Percentiles rank a stretch among this genome's conserved stretches.
Conservation (phyloP, 108 stramenopile species). For the Skeletonema grethae region DNA sequence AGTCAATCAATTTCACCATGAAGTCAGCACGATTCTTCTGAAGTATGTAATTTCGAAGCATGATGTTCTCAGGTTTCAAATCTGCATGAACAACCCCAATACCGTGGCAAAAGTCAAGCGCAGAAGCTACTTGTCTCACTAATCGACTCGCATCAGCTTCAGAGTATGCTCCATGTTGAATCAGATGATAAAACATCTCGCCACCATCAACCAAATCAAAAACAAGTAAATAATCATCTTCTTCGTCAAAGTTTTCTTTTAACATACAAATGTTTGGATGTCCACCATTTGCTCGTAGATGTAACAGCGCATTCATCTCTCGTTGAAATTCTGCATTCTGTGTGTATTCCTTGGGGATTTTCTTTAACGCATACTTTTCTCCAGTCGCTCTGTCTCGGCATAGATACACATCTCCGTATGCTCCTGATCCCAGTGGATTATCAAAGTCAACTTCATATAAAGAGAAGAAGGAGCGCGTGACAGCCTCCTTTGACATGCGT, state of each 20-base stretch:
- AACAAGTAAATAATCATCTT: slow-evolving; percentile 63
- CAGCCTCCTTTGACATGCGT: slow-evolving; percentile 37
- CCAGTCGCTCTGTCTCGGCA: slow-evolving; percentile 53
- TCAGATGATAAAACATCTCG: slow-evolving; percentile 84
- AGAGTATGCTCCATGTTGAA: slow-evolving; percentile 76
- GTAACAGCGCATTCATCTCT: slow-evolving; percentile 81
- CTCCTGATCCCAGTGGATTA: slow-evolving; percentile 42
- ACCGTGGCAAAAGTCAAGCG: slow-evolving; percentile 41
- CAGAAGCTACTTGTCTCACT: slow-evolving; percentile 45
- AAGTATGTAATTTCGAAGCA: slow-evolving; percentile 32
- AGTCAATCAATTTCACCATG: slow-evolving; percentile 56
- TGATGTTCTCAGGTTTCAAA: slow-evolving; percentile 55
- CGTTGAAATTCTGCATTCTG: slow-evolving; percentile 65
- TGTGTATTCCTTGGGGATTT: slow-evolving; percentile 80
- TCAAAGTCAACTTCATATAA: slow-evolving; percentile 49
- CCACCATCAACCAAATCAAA: slow-evolving; percentile 75
- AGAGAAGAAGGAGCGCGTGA: slow-evolving; percentile 24
- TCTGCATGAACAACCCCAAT: slow-evolving; percentile 54
- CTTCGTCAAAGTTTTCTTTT: slow-evolving; percentile 69
- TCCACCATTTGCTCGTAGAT: slow-evolving; percentile 67
- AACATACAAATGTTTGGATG: slow-evolving; percentile 81
- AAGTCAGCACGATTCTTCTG: slow-evolving; percentile 28
- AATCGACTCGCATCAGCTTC: slow-evolving; percentile 79
- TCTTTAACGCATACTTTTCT: slow-evolving; percentile 72
- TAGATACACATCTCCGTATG: slow-evolving; percentile 75